These are phyloP conservation scores for Boletus reticulatus DNA, from an alignment of 768 basidiomycete species.

Conservation along the genomic window DNA sequence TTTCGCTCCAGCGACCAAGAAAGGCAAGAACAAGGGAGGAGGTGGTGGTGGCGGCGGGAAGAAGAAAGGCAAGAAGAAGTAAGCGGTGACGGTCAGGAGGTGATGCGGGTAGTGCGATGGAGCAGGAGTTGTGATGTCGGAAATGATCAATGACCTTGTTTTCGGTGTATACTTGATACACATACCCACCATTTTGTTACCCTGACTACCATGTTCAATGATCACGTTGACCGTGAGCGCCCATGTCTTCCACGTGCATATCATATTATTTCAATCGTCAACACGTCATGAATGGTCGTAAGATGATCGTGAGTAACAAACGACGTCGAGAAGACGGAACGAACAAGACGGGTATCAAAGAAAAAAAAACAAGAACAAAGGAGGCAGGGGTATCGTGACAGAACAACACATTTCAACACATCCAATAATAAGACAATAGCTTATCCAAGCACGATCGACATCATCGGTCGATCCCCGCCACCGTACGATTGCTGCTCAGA, in stretches of 20 bases:
- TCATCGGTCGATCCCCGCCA: conserved; percentile 47
- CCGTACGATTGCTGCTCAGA: conserved; percentile 43
- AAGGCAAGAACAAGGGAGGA: not conserved
- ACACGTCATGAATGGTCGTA: not conserved
- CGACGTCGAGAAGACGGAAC: not conserved
- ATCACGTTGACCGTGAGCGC: not conserved
- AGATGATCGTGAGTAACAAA: not conserved
- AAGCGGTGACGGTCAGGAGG: not conserved
- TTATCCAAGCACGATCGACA: not conserved
- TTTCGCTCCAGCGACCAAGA: not conserved
- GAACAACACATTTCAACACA: too few relatives aligned
- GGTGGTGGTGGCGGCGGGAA: not conserved
- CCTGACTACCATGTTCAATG: not conserved
- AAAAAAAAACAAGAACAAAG: not conserved
- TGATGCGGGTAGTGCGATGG: conserved; percentile 1
- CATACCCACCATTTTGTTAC: conserved; percentile 2
- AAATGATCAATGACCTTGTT: not conserved
- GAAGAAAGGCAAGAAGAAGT: conserved; percentile 16
- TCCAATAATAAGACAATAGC: not conserved
- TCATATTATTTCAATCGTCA: not conserved
- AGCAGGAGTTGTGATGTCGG: not conserved
- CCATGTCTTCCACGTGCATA: not conserved
- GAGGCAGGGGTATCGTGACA: too few relatives aligned
- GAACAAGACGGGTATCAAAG: conserved; percentile 5
- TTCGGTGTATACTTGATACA: not conserved